phyloP scores from a whole-genome alignment of 176 grass and related monocot species.

The Cocos nucifera region DNA sequence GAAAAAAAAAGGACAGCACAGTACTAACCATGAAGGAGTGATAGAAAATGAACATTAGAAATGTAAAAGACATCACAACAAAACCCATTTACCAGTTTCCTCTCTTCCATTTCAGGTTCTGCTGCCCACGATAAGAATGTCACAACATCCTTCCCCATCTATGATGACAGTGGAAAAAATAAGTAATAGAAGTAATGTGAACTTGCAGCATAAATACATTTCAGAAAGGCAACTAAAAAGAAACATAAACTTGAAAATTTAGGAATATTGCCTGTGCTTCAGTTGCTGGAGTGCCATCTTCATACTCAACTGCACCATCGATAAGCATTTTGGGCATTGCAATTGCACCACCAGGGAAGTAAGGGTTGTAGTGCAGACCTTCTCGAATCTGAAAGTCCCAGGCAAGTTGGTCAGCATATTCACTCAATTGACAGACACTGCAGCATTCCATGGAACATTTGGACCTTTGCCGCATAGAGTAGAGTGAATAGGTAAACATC shows the following conservation, averaged over 20 bases:
- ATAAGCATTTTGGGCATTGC: constrained; percentile 99
- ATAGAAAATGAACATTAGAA: too few species aligned
- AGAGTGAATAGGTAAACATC: too few species aligned
- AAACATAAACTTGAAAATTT: not conserved
- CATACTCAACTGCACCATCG: constrained; percentile 90
- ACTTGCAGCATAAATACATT: too few species aligned
- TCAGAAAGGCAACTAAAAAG: too few species aligned
- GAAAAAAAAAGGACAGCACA: too few species aligned
- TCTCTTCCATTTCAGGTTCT: constrained; percentile 99
- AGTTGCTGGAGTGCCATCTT: constrained; percentile 89
- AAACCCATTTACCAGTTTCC: constrained; percentile 70
- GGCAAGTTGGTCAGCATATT: not conserved
- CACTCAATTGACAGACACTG: too few species aligned
- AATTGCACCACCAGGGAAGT: constrained; percentile 40
- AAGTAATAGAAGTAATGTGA: too few species aligned
- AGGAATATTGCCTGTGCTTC: constrained; percentile 60
- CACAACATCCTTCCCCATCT: constrained; percentile 99
- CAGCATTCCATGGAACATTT: too few species aligned
- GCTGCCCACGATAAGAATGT: constrained; percentile 93
- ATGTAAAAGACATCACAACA: not conserved
- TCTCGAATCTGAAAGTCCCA: constrained; percentile 13
- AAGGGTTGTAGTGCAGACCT: constrained; percentile 13
- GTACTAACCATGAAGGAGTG: too few species aligned
- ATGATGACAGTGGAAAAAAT: constrained; percentile 4
- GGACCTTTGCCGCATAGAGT: too few species aligned